phyloP scores from a whole-genome alignment of 1,139 yeast species.

The Kurtzmaniella quercitrusa region DNA sequence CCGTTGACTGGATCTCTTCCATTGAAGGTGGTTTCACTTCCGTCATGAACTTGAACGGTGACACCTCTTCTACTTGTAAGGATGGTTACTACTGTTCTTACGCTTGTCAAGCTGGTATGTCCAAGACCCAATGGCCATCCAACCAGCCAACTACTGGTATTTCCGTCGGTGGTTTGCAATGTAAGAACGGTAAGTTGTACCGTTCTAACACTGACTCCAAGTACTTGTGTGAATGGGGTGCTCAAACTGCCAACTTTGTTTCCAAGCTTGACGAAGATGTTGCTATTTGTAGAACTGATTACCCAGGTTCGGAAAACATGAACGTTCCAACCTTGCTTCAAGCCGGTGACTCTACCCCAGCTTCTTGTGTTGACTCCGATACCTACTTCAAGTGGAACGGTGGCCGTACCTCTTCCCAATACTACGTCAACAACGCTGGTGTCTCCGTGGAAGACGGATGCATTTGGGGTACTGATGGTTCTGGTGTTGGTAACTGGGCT shows the following conservation, averaged over 20 bases:
- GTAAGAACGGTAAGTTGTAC: conserved; percentile 68
- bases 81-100: conserved; percentile 81
- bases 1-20: conserved; percentile 51
- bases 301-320: conserved; percentile 89
- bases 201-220: conserved; percentile 55
- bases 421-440: conserved; percentile 81
- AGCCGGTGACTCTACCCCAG: conserved; percentile 54
- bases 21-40: conserved; percentile 71
- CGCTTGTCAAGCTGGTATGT: conserved; percentile 89
- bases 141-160: conserved; percentile 70
- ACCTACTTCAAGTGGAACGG: conserved; percentile 66
- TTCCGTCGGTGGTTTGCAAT: conserved; percentile 74
- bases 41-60: conserved; percentile 58
- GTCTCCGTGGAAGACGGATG: conserved; percentile 70
- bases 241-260: conserved; percentile 55
- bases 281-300: conserved; percentile 82
- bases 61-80: conserved; percentile 63
- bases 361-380: conserved; percentile 63
- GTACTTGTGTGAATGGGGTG: conserved; percentile 78
- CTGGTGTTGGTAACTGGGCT: conserved; percentile 80
- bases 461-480: conserved; percentile 65
- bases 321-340: conserved; percentile 70
- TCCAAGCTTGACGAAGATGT: conserved; percentile 54
- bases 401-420: conserved; percentile 67
- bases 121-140: conserved; percentile 84